Evolutionary conservation across 345 rosid genomes (phyloP).

Genomic region (Brassica juncea): DNA sequence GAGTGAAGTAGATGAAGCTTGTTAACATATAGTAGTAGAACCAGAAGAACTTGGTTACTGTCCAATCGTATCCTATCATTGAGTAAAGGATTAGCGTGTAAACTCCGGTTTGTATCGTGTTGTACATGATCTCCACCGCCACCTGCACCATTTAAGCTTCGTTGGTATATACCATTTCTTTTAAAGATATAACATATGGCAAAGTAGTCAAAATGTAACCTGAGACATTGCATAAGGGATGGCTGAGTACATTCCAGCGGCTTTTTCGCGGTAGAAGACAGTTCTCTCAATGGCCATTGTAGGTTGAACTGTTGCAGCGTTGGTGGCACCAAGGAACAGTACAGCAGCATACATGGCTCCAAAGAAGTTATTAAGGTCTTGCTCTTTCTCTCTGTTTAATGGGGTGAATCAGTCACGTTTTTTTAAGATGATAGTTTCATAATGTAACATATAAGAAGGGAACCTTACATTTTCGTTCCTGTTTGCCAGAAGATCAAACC

Average conservation of each 20-base stretch:
- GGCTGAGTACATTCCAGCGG: conserved; percentile 87
- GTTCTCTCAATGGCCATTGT: conserved; percentile 68
- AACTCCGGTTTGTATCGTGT: conserved; percentile 50
- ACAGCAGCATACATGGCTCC: conserved; percentile 78
- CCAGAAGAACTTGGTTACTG: conserved; percentile 49
- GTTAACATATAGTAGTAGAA: conserved; percentile 64
- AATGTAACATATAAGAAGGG: not conserved
- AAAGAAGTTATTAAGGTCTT: conserved; percentile 64
- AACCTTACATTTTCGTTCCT: conserved; percentile 53
- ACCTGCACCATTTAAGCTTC: conserved; percentile 51
- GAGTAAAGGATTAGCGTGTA: conserved; percentile 63
- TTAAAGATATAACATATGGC: not conserved
- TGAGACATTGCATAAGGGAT: conserved; percentile 84
- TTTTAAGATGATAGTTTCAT: not conserved
- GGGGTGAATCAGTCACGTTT: not conserved
- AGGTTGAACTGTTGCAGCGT: conserved; percentile 62
- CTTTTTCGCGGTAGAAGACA: conserved; percentile 82
- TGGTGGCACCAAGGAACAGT: conserved; percentile 69
- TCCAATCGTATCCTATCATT: conserved; percentile 81
- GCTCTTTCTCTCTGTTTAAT: conserved; percentile 48
- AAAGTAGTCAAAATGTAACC: conserved; percentile 33
- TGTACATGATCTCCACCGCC: conserved; percentile 62
- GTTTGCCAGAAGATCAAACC: conserved; percentile 82
- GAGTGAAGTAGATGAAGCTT: conserved; percentile 66
- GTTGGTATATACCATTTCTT: not conserved